These are phyloP conservation scores for Potentilla sterilis DNA, from an alignment of 306 rosid species.

Conservation along the genomic window DNA sequence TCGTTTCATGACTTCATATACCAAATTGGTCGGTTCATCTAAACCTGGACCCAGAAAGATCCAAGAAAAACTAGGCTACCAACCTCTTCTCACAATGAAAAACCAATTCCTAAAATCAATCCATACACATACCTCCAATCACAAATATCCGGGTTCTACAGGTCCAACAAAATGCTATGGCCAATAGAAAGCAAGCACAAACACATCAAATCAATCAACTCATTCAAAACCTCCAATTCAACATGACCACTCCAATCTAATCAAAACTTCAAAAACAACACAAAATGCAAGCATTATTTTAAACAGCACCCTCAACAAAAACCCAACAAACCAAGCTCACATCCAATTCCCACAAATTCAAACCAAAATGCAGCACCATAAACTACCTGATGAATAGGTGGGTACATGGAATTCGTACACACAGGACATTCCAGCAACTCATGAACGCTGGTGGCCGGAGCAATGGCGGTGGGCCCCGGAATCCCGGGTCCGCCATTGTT, in stretches of 20 bases:
- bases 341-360: not conserved
- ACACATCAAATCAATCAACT: not conserved
- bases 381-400: conserved; percentile 90
- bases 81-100: not conserved
- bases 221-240: not conserved
- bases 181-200: not conserved
- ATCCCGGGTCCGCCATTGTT: not conserved
- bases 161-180: not conserved
- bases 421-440: conserved; percentile 96
- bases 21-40: not conserved
- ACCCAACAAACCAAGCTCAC: not conserved
- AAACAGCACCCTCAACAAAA: not conserved
- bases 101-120: not conserved
- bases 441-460: conserved; percentile 94
- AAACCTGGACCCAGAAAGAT: conserved; percentile 8
- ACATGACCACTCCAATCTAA: conserved; percentile 7
- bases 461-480: conserved; percentile 51
- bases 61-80: not conserved
- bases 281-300: not conserved
- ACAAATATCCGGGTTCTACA: not conserved
- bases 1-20: not conserved
- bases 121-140: not conserved
- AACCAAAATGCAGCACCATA: not conserved
- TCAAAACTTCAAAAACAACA: not conserved
- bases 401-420: conserved; percentile 96